Evolutionary conservation across 1,284 basidiomycete species (phyloP).

Genomic region (Sporisorium scitamineum): DNA sequence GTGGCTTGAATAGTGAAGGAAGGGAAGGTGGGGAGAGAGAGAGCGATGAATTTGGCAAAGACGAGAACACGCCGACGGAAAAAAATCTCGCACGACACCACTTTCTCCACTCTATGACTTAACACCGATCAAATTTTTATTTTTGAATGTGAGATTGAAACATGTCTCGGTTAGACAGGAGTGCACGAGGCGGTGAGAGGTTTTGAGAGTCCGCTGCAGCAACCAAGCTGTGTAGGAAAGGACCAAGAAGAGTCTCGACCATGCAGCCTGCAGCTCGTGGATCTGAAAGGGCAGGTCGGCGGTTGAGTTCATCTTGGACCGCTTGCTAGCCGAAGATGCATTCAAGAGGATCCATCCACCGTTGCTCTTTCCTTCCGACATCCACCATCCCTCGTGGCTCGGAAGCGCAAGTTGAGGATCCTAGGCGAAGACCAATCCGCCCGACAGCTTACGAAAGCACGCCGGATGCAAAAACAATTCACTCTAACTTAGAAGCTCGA

Average conservation of each 20-base stretch:
- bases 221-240: background rate
- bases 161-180: background rate
- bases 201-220: slow-evolving; percentile 2
- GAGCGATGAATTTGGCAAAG: background rate
- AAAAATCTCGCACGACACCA: slow-evolving; percentile 39
- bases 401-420: background rate
- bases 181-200: background rate
- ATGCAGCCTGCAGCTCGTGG: background rate
- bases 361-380: background rate
- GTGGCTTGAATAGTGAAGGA: background rate
- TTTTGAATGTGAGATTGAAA: background rate
- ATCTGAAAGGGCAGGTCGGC: slow-evolving; percentile 2
- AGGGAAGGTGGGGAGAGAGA: background rate
- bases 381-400: background rate
- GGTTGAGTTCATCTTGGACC: background rate
- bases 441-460: background rate
- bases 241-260: background rate
- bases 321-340: slow-evolving; percentile 4
- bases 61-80: background rate
- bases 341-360: background rate
- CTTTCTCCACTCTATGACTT: slow-evolving; percentile 4
- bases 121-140: background rate
- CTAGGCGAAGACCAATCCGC: background rate
- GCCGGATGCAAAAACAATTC: background rate
- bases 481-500: background rate